phyloP scores from a whole-genome alignment of 1,284 basidiomycete species.

The Ceratobasidium sp. region DNA sequence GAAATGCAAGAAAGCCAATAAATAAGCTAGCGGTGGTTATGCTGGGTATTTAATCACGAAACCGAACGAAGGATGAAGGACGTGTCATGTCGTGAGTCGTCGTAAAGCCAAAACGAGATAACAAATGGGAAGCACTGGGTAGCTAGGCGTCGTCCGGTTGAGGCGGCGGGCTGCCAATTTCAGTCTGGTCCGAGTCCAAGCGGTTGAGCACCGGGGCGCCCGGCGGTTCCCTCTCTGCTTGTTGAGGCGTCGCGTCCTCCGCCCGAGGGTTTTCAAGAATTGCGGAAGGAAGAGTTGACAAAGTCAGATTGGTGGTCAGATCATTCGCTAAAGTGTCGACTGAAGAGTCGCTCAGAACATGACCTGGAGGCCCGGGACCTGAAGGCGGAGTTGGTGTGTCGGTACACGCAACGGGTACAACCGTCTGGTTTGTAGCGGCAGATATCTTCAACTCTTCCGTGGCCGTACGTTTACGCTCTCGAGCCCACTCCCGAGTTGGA shows the following conservation, averaged over 20 bases:
- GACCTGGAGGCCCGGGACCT: constrained; percentile 25
- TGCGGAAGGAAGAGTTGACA: constrained; percentile 18
- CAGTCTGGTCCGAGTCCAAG: constrained; percentile 35
- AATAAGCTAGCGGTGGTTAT: constrained; percentile 3
- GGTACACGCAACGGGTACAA: not conserved
- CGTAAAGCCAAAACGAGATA: not conserved
- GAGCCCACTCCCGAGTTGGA: not conserved
- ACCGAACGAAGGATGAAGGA: constrained; percentile 1
- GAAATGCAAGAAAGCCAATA: not conserved
- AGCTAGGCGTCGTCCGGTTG: not conserved
- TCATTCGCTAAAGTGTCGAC: constrained; percentile 1
- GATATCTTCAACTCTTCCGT: not conserved
- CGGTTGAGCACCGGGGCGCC: constrained; percentile 11
- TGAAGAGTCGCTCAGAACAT: not conserved
- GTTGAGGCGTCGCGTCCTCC: not conserved
- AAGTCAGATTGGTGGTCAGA: constrained; percentile 1
- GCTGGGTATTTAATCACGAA: not conserved
- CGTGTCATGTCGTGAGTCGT: constrained; percentile 6
- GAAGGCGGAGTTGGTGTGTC: constrained; percentile 25
- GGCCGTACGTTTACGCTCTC: not conserved
- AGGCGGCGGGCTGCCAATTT: constrained; percentile 9
- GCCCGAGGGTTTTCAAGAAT: not conserved
- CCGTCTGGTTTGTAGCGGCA: too few relatives aligned
- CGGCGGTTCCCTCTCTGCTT: not conserved
- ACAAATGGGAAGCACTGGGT: not conserved